Percentiles rank a stretch among this genome's conserved stretches.
Evolutionary conservation across 257 asterid genomes (phyloP).

Genomic region (Solanum clarkiae): DNA sequence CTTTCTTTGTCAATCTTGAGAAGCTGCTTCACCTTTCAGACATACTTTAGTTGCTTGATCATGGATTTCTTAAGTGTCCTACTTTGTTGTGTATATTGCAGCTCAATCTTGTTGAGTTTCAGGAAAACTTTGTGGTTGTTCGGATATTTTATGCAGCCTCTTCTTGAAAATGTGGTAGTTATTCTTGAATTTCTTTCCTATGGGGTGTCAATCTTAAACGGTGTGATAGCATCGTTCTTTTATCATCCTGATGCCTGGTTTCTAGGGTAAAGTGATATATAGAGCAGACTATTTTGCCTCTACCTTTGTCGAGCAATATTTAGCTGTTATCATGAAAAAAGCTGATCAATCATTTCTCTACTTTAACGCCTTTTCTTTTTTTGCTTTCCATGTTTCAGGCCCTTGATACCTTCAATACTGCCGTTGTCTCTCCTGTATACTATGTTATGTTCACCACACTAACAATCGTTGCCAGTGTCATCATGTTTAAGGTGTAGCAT

Average conservation of each 20-base stretch:
- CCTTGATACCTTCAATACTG: slow-evolving; percentile 93
- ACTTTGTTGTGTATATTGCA: neutral
- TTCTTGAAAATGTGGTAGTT: neutral
- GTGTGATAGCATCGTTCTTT: neutral
- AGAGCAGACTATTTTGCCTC: neutral
- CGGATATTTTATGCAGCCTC: neutral
- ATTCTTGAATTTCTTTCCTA: neutral
- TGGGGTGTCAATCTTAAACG: neutral
- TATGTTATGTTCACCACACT: slow-evolving; percentile 79
- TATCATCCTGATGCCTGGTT: neutral
- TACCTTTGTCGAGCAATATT: neutral
- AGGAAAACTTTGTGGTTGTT: neutral
- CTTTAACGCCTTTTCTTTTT: slow-evolving; percentile 2
- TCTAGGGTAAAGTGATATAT: neutral
- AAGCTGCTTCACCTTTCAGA: neutral
- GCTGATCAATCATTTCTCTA: neutral
- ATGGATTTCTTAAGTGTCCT: neutral
- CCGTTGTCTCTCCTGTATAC: slow-evolving; percentile 85
- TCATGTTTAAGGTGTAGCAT: slow-evolving; percentile 65
- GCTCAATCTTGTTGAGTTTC: neutral
- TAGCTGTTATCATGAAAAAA: neutral
- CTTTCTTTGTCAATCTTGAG: neutral
- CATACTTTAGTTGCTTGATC: neutral
- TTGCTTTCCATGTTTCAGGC: slow-evolving; percentile 40
- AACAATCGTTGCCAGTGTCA: slow-evolving; percentile 72